Evolutionary conservation across 768 basidiomycete genomes (phyloP).

Genomic region (Pluteus cervinus): DNA sequence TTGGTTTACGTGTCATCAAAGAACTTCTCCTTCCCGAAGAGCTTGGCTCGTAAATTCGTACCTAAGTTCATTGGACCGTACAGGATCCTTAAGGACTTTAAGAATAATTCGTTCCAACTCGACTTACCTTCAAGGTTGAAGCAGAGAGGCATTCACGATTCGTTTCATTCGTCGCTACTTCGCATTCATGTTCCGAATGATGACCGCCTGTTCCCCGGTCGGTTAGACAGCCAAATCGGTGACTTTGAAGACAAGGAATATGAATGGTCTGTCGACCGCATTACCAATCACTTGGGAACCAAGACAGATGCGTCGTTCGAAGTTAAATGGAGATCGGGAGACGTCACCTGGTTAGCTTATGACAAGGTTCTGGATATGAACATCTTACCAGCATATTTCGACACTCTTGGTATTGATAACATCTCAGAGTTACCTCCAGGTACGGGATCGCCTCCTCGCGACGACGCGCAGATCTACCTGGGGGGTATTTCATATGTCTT

Average conservation of each 20-base stretch:
- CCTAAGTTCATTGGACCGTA: constrained; percentile 19
- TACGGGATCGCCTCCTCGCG: no score
- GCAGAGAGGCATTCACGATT: constrained; percentile 18
- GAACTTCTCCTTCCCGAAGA: constrained; percentile 7
- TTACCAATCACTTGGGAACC: constrained; percentile 16
- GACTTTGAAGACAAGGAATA: constrained; percentile 7
- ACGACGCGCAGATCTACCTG: no score
- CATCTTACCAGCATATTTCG: constrained; percentile 20
- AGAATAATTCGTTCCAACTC: no score
- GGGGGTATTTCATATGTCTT: no score
- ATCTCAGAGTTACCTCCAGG: no score
- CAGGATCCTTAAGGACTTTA: constrained; percentile 12
- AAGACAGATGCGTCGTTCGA: constrained; percentile 16
- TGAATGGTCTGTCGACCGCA: constrained; percentile 22
- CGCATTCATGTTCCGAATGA: constrained; percentile 25
- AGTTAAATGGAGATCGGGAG: constrained; percentile 22
- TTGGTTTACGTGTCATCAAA: constrained; percentile 17
- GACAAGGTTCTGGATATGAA: constrained; percentile 14
- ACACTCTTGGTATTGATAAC: constrained; percentile 17
- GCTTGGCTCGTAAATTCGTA: constrained; percentile 14
- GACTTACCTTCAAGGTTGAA: constrained; percentile 14
- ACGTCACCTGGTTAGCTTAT: constrained; percentile 26
- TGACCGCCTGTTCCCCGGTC: constrained; percentile 29
- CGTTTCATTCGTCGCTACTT: constrained; percentile 30
- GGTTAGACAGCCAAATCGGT: constrained; percentile 14